Evolutionary conservation across 345 rosid species (phyloP).

Genomic region (Leavenworthia alabamica): DNA sequence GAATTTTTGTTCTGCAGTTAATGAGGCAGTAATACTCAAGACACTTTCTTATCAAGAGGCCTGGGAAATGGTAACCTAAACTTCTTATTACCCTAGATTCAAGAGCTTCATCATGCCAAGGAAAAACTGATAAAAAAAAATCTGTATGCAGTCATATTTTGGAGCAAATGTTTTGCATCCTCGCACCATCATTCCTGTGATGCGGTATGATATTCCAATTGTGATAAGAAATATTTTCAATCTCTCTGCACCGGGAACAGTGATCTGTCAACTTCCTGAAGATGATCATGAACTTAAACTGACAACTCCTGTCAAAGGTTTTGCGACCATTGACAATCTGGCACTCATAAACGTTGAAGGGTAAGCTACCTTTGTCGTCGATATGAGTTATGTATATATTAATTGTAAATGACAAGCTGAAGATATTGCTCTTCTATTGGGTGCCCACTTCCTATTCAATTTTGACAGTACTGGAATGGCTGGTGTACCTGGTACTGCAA

Average conservation of each 20-base stretch:
- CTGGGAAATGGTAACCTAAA: constrained; percentile 87
- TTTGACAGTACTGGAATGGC: constrained; percentile 92
- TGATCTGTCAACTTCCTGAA: constrained; percentile 58
- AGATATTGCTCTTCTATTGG: background rate
- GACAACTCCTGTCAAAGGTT: constrained; percentile 77
- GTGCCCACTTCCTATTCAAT: background rate
- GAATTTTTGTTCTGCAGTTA: constrained; percentile 55
- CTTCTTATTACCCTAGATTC: constrained; percentile 17
- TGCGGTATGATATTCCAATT: constrained; percentile 87
- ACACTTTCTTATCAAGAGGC: constrained; percentile 97
- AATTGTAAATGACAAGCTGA: background rate
- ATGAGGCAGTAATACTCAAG: constrained; percentile 86
- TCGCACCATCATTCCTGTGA: constrained; percentile 95
- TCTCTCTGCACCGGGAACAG: constrained; percentile 85
- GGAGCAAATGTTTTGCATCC: constrained; percentile 99
- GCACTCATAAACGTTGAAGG: constrained; percentile 98
- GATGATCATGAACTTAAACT: constrained; percentile 40
- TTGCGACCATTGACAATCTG: constrained; percentile 95
- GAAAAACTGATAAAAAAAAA: constrained; percentile 8
- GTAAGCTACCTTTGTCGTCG: constrained; percentile 35
- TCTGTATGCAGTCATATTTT: constrained; percentile 86
- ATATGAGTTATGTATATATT: background rate
- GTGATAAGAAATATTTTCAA: constrained; percentile 88
- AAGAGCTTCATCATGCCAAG: constrained; percentile 8
- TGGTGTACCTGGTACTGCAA: constrained; percentile 98